Conservation (phyloP, 2,329 filamentous ascomycete species). For the Fusarium concolor region DNA sequence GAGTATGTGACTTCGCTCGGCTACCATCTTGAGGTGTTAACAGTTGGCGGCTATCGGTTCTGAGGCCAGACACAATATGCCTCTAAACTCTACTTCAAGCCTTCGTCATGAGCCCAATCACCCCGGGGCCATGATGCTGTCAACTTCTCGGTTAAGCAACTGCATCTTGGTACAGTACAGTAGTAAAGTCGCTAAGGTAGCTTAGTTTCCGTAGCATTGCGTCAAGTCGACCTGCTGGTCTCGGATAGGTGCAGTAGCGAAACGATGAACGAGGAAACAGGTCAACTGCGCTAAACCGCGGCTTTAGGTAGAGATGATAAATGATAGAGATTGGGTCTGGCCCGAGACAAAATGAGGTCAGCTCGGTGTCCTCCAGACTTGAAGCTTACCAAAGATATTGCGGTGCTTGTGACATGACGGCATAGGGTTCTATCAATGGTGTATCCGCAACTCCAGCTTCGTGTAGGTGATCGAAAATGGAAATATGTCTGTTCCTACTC, state of each 20-base stretch:
- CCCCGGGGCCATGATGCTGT: slow-evolving; percentile 26
- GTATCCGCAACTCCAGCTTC: slow-evolving; percentile 21
- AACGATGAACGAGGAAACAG: slow-evolving; percentile 33
- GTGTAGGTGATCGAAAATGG: slow-evolving; percentile 28
- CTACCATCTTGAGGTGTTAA: not conserved
- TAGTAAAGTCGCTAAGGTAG: not conserved
- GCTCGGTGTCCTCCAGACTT: slow-evolving; percentile 20
- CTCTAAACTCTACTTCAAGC: slow-evolving; percentile 5
- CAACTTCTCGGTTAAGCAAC: slow-evolving; percentile 20
- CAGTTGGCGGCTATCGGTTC: slow-evolving; percentile 16
- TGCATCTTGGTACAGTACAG: slow-evolving; percentile 2
- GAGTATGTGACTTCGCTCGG: slow-evolving; percentile 13
- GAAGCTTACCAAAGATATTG: slow-evolving; percentile 22
- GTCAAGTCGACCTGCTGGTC: slow-evolving; percentile 43
- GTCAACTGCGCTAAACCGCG: slow-evolving; percentile 38
- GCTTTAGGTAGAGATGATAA: slow-evolving; percentile 27
- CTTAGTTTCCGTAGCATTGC: slow-evolving; percentile 38
- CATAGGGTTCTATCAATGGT: slow-evolving; percentile 21
- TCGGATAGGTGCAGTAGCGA: slow-evolving; percentile 43
- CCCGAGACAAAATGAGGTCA: slow-evolving; percentile 42
- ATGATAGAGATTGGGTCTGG: slow-evolving; percentile 24
- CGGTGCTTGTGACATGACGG: slow-evolving; percentile 20
- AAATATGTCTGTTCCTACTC: slow-evolving; percentile 11
- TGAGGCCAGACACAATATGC: slow-evolving; percentile 36
- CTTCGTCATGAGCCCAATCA: slow-evolving; percentile 18